phyloP scores from a whole-genome alignment of 2,329 filamentous ascomycete species.

The Ophiostoma perfectum region DNA sequence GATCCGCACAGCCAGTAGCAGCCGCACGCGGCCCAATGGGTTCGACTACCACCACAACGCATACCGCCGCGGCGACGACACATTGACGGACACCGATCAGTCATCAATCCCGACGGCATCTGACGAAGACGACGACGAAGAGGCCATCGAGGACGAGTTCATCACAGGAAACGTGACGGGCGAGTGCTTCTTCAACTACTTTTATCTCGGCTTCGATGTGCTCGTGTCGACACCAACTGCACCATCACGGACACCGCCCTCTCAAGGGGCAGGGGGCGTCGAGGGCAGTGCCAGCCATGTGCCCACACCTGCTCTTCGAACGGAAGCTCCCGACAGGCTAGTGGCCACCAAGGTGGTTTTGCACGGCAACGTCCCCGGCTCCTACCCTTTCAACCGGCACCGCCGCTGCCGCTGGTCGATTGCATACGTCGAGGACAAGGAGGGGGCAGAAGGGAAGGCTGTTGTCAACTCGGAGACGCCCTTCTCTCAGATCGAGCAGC shows the following conservation, averaged over 20 bases:
- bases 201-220: constrained; percentile 89
- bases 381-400: constrained; percentile 94
- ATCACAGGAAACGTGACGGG: constrained; percentile 49
- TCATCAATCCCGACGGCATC: constrained; percentile 68
- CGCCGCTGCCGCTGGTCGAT: constrained; percentile 84
- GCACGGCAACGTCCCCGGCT: constrained; percentile 91
- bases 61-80: constrained; percentile 42
- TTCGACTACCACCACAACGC: constrained; percentile 32
- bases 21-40: constrained; percentile 43
- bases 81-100: constrained; percentile 64
- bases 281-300: constrained; percentile 18
- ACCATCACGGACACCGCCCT: constrained; percentile 59
- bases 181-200: constrained; percentile 96
- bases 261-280: constrained; percentile 33
- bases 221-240: constrained; percentile 72
- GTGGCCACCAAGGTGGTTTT: constrained; percentile 89
- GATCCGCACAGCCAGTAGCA: constrained; percentile 50
- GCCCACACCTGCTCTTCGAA: constrained; percentile 37
- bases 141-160: constrained; percentile 52
- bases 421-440: constrained; percentile 42
- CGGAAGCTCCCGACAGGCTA: constrained; percentile 55
- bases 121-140: constrained; percentile 59
- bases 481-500: constrained; percentile 66
- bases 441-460: constrained; percentile 28
- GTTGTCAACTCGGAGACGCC: constrained; percentile 68